These are phyloP conservation scores for Alliaria petiolata DNA, from an alignment of 345 rosid species.

Conservation along the genomic window DNA sequence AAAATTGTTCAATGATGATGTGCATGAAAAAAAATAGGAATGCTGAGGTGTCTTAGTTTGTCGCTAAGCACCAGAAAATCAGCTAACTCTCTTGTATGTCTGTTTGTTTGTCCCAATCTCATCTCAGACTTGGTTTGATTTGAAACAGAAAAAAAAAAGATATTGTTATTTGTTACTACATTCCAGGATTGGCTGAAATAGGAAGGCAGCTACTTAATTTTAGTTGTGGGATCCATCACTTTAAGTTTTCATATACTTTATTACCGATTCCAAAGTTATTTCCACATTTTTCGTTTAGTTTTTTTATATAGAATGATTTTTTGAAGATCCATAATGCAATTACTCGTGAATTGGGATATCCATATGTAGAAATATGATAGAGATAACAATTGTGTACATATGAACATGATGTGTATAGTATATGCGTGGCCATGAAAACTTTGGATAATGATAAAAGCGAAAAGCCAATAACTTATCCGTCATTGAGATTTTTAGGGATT, in stretches of 20 bases:
- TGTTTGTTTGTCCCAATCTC: background rate
- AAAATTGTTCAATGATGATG: background rate
- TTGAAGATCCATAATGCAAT: too few relatives aligned
- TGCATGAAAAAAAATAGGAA: background rate
- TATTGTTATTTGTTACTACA: background rate
- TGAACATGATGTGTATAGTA: too few relatives aligned
- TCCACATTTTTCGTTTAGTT: background rate
- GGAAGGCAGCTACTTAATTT: background rate
- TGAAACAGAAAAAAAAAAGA: background rate
- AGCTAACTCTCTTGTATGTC: background rate
- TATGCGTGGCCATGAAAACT: too few relatives aligned
- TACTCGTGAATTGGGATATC: too few relatives aligned
- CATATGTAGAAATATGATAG: too few relatives aligned
- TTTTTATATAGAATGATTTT: too few relatives aligned
- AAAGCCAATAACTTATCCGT: too few relatives aligned
- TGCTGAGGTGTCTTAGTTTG: background rate
- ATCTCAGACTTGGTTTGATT: conserved; percentile 5
- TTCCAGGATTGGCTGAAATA: background rate
- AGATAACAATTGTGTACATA: too few relatives aligned
- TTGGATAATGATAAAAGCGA: too few relatives aligned
- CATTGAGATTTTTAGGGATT: too few relatives aligned
- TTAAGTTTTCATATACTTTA: background rate
- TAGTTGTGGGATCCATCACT: background rate
- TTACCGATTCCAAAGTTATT: conserved; percentile 1
- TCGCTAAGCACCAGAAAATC: background rate